A percentile compares a stretch with the other conserved stretches of the same genome.
phyloP scores from a whole-genome alignment of 805 yeast species.

The Wickerhamiella domercqiae region DNA sequence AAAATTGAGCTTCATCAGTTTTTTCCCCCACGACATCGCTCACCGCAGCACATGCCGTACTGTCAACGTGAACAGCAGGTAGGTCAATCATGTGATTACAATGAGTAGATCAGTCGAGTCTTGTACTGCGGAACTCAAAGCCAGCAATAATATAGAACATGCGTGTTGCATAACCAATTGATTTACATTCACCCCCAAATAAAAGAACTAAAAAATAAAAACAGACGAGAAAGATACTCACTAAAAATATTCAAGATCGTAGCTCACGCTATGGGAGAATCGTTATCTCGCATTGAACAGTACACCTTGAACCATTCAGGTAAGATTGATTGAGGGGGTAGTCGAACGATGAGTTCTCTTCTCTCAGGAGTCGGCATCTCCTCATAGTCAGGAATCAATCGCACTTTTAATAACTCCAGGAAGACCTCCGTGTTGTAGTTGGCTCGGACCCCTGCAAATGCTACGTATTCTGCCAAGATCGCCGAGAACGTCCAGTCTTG shows the following conservation, averaged over 20 bases:
- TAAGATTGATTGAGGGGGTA: conserved; percentile 1
- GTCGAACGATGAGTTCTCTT: background rate
- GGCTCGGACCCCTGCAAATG: conserved; percentile 54
- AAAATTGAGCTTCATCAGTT: conserved; percentile 25
- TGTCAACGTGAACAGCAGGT: conserved; percentile 28
- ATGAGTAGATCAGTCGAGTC: no score
- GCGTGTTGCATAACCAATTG: no score
- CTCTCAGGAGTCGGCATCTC: background rate
- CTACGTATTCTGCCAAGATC: conserved; percentile 68
- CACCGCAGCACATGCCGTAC: conserved; percentile 31
- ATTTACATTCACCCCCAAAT: no score
- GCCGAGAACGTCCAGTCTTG: conserved; percentile 84
- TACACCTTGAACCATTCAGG: background rate
- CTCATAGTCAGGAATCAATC: background rate
- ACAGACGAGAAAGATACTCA: background rate
- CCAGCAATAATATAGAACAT: no score
- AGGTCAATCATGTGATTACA: background rate
- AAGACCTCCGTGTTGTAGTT: conserved; percentile 19
- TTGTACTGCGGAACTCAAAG: no score
- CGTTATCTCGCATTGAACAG: background rate
- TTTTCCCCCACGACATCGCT: conserved; percentile 24
- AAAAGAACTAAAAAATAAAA: background rate
- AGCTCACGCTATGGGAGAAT: background rate
- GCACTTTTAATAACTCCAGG: background rate
- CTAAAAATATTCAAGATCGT: background rate